Evolutionary conservation across 768 basidiomycete species (phyloP).

Genomic region (Mycena olivaceomarginata): DNA sequence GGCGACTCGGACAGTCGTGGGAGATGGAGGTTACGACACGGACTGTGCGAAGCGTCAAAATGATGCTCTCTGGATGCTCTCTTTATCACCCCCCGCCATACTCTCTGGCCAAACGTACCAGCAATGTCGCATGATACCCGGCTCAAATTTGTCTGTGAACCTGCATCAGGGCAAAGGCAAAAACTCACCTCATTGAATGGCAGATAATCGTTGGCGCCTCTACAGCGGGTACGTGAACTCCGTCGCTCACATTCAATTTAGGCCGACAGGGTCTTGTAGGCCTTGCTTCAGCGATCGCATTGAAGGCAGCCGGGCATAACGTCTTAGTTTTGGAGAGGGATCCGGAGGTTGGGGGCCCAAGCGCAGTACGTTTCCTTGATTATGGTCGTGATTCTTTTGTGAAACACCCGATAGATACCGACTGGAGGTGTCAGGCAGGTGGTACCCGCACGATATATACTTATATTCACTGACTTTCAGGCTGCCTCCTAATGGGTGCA

Average conservation of each 20-base stretch:
- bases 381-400: too few species aligned
- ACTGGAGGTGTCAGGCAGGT: conserved; percentile 18
- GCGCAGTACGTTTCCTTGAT: conserved; percentile 7
- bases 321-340: conserved; percentile 33
- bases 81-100: not conserved
- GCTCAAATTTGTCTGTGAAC: conserved; percentile 22
- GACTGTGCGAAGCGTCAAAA: not conserved
- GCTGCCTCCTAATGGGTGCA: conserved; percentile 40
- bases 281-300: conserved; percentile 34
- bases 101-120: not conserved
- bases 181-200: not conserved
- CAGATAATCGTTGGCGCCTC: conserved; percentile 41
- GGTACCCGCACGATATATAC: too few species aligned
- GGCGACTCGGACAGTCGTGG: too few species aligned
- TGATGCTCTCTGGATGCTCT: not conserved
- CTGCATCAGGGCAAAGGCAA: not conserved
- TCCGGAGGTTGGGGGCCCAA: conserved; percentile 21
- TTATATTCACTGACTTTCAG: not conserved
- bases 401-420: not conserved
- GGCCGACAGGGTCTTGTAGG: conserved; percentile 7
- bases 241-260: too few species aligned
- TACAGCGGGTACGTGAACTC: conserved; percentile 21
- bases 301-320: conserved; percentile 29
- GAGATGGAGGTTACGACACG: too few species aligned
- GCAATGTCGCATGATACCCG: conserved; percentile 3